Evolutionary conservation across 164 flowering plant species (phyloP), one percentile per base, ranked within the genome.

Genomic region (Tetrastigma voinierianum): DNA sequence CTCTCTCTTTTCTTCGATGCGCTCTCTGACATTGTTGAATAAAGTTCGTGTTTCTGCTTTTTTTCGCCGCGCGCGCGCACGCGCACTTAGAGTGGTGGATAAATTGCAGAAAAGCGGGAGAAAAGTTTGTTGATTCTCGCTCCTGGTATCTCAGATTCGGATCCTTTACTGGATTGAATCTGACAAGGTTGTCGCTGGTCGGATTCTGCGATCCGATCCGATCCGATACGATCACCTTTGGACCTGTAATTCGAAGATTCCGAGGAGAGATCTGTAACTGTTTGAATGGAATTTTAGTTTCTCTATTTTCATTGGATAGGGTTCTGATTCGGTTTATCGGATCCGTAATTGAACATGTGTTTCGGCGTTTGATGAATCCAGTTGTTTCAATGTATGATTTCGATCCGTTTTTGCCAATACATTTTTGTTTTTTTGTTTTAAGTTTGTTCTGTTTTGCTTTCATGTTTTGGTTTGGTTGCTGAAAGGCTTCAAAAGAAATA

Each of bases 161-260:
- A 66, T 67, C 68, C 46, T 49, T 43, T 51, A 21, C 61, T 21
- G 32, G 32, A 0, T 25, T 9, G 58, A 32, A n/a, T 63, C 20
- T 40, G 59, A 40, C 68, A 46, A 24, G 52, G 43, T 65, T 65
- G 13, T 23, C 18, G 14, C 14, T 32, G 21, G 7, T 23, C 16
- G 43, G 62, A 47, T 51, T 64, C 25, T 66, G 43, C 61, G 66
- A 67, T 67, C 59, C 61, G 62, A 48, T 75, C 51, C 52, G 20
- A 13, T n/a, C n/a, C n/a, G n/a, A n/a, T n/a, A n/a, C n/a, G n/a
- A n/a, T 25, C n/a, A 0, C 19, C 8, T 58, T 25, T 53, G 54
- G 51, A n/a, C 15, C 46, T 32, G 40, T 15, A 46, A n/a, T 15
- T 49, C 52, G 21, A 15, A 19, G 32, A 8, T 65, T 46, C 59